Base-by-base conservation (phyloP, 192 early-diverging fungal species). In the Diversispora epigaea region DNA sequence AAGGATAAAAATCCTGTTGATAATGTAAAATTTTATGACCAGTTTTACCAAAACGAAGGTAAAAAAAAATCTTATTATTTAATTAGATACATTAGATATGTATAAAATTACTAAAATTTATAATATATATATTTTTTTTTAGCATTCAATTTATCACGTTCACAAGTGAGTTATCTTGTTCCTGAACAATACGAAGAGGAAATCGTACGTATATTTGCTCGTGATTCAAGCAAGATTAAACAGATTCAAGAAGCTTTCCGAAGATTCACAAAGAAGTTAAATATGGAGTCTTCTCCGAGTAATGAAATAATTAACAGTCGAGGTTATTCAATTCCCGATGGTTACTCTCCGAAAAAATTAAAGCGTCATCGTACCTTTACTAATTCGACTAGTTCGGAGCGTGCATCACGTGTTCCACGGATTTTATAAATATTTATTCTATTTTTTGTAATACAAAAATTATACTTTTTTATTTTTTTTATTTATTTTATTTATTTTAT, bases 1-100 rank as follows among this genome's bases (percentile, higher is more conserved):
- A 87, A 89, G 66, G 88, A 89, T 57, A 79, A 88, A 40, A 96
- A 98, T 71, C 96, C 96, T 0, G 91, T 98, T 8, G 93, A 98
- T 71, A 79, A 78, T 41, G 85, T 95, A 71, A 83, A 84, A 46
- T 98, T 98, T 72, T 96, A 87, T 80, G 75, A 69, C 75, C 50
- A 15, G 21, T 41, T 25, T 45, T 4, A 41, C 11, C n/a, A 73
- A 9, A 54, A 75, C 54, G 74, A 69, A 68, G 47, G 55, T 21
- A 32, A 71, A n/a, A 71, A n/a, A 4, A 19, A 12, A 9, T 44
- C 32, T 62, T 14, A 41, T 10, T 46, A 5, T 25, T 43, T 0
- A 0, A 9, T 63, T 49, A 25, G 6, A 46, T 15, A 15, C 6
- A 62, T 49, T 14, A 25, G 12, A 1, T 32, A 39, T 17, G 19